A percentile compares a stretch with the other conserved stretches of the same genome.
phyloP scores from a whole-genome alignment of 208 protist genomes.

The Trichomonas tenax region DNA sequence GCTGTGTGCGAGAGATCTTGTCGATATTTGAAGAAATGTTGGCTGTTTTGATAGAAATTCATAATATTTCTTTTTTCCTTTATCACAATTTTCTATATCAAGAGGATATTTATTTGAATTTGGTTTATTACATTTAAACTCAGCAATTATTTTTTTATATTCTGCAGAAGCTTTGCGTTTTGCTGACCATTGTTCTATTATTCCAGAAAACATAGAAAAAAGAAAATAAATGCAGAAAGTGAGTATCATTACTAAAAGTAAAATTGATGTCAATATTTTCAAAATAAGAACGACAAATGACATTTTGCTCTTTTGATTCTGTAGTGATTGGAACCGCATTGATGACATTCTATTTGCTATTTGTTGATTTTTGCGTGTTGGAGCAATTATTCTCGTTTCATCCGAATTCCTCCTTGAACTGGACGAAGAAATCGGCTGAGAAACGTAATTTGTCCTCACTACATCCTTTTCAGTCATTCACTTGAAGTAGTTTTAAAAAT shows the following conservation, averaged over 20 bases:
- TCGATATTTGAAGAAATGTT: not conserved
- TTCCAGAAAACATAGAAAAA: not conserved
- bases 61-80: not conserved
- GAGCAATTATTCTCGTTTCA: not conserved
- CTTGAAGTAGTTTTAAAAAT: no score
- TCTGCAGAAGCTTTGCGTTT: not conserved
- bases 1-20: not conserved
- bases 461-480: no score
- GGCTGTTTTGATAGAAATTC: not conserved
- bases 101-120: not conserved
- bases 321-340: no score
- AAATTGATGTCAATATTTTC: not conserved
- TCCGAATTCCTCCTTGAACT: not conserved
- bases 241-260: not conserved
- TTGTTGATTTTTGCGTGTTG: not conserved
- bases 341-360: not conserved
- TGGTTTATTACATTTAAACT: not conserved
- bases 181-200: not conserved
- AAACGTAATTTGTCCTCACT: no score
- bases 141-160: not conserved
- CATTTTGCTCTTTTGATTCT: not conserved
- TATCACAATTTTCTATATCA: not conserved
- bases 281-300: not conserved
- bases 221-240: not conserved
- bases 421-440: not conserved